These are phyloP conservation scores for Mrakiaceae sp. DNA, from an alignment of 1,284 basidiomycete species.

Conservation along the genomic window DNA sequence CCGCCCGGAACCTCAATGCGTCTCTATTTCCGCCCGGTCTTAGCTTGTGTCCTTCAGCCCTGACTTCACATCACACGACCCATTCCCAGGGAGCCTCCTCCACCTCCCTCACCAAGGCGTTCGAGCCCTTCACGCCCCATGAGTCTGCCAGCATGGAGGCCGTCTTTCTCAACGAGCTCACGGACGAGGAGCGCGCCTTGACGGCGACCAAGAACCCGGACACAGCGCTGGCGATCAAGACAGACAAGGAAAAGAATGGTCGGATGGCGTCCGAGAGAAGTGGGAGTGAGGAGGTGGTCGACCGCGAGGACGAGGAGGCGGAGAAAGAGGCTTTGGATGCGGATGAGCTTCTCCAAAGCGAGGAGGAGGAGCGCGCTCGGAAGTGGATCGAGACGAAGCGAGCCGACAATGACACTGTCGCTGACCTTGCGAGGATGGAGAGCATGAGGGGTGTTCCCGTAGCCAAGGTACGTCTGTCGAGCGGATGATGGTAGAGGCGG, in stretches of 20 bases:
- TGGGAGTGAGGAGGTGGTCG: constrained; percentile 1
- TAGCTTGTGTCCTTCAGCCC: neutral
- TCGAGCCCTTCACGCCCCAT: neutral
- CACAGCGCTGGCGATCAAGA: constrained; percentile 41
- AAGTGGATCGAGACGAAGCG: constrained; percentile 19
- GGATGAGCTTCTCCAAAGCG: neutral
- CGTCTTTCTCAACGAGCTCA: neutral
- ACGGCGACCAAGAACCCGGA: constrained; percentile 42
- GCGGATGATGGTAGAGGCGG: too few species aligned
- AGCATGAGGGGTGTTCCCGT: constrained; percentile 31
- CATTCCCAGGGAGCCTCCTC: constrained; percentile 7
- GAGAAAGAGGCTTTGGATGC: constrained; percentile 3
- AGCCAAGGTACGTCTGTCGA: constrained; percentile 27
- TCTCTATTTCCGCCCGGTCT: neutral
- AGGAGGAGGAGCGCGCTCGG: constrained; percentile 20
- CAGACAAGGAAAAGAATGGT: constrained; percentile 17
- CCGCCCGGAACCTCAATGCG: neutral
- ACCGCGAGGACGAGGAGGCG: neutral
- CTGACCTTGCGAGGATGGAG: constrained; percentile 25
- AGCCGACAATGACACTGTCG: constrained; percentile 14
- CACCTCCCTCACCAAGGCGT: neutral
- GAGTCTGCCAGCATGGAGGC: constrained; percentile 13
- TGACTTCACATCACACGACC: neutral
- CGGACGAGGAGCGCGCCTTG: constrained; percentile 41
- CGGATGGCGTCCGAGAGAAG: constrained; percentile 14